Conservation (phyloP, 2,329 filamentous ascomycete species). For the Clonostachys rhizophaga region DNA sequence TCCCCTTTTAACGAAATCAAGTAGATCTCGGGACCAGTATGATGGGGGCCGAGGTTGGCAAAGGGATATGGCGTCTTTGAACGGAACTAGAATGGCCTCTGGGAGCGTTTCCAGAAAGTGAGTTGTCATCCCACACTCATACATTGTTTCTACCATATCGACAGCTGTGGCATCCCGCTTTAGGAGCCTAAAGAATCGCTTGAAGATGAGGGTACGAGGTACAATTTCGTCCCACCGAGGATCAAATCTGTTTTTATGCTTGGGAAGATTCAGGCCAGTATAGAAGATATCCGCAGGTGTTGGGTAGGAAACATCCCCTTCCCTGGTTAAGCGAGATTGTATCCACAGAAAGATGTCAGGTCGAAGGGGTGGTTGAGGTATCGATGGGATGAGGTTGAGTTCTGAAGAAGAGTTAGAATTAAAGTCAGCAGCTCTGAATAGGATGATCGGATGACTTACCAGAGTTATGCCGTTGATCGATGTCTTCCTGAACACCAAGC, state of each 20-base stretch:
- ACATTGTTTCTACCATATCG: conserved; percentile 70
- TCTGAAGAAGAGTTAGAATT: conserved; percentile 13
- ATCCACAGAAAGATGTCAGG: conserved; percentile 50
- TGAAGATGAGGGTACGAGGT: conserved; percentile 67
- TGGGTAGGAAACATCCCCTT: conserved; percentile 27
- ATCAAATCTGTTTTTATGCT: conserved; percentile 26
- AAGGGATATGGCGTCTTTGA: conserved; percentile 79
- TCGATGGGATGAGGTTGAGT: conserved; percentile 20
- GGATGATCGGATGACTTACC: conserved; percentile 19
- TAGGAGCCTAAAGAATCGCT: conserved; percentile 59
- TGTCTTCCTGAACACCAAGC: conserved; percentile 45
- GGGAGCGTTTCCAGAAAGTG: conserved; percentile 77
- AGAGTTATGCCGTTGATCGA: conserved; percentile 28
- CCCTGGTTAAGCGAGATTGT: conserved; percentile 35
- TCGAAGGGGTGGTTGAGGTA: conserved; percentile 23
- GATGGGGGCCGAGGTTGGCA: conserved; percentile 80
- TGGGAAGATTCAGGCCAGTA: conserved; percentile 23
- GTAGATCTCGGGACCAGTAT: conserved; percentile 66
- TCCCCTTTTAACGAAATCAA: conserved; percentile 74
- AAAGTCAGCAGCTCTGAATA: not conserved
- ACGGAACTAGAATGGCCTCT: conserved; percentile 72
- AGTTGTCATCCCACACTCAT: conserved; percentile 61
- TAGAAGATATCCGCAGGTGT: conserved; percentile 41
- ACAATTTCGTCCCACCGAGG: conserved; percentile 43
- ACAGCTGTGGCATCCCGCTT: conserved; percentile 44